Conservation (phyloP, 306 rosid species). For the Lathyrus aphaca region DNA sequence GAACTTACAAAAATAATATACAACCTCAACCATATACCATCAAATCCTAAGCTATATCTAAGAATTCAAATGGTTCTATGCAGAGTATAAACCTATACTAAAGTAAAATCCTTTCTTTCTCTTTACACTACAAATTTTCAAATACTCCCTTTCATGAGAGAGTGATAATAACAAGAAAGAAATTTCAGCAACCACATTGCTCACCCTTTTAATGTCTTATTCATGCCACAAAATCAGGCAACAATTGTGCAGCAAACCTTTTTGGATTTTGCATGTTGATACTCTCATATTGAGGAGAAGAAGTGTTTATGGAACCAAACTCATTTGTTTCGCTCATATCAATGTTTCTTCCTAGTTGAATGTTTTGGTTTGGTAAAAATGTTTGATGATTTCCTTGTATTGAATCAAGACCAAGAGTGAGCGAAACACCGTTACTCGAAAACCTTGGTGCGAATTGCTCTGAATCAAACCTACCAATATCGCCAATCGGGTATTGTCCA, state of each 20-base stretch:
- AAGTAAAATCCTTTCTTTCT: slow-evolving; percentile 71
- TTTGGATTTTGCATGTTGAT: slow-evolving; percentile 91
- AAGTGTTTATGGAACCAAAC: slow-evolving; percentile 67
- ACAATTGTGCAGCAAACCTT: slow-evolving; percentile 89
- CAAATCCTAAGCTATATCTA: slow-evolving; percentile 71
- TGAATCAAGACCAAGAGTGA: slow-evolving; percentile 93
- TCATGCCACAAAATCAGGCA: slow-evolving; percentile 89
- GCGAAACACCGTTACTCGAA: slow-evolving; percentile 87
- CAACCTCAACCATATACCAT: slow-evolving; percentile 88
- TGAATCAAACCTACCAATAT: slow-evolving; percentile 79
- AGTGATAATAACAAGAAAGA: slow-evolving; percentile 46
- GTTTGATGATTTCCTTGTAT: slow-evolving; percentile 70
- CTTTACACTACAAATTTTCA: slow-evolving; percentile 78
- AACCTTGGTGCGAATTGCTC: slow-evolving; percentile 83
- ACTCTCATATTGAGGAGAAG: slow-evolving; percentile 78
- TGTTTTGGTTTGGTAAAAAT: slow-evolving; percentile 77
- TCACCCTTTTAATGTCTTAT: slow-evolving; percentile 36
- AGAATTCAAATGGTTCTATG: slow-evolving; percentile 78
- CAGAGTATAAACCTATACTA: slow-evolving; percentile 83
- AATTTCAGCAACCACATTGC: slow-evolving; percentile 43
- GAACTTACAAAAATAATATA: slow-evolving; percentile 92
- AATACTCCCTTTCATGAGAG: slow-evolving; percentile 41
- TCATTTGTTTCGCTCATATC: slow-evolving; percentile 74
- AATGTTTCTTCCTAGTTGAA: slow-evolving; percentile 77
- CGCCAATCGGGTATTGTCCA: slow-evolving; percentile 91